phyloP scores from a whole-genome alignment of 176 grass and related monocot genomes.

The Triticum dicoccoides region DNA sequence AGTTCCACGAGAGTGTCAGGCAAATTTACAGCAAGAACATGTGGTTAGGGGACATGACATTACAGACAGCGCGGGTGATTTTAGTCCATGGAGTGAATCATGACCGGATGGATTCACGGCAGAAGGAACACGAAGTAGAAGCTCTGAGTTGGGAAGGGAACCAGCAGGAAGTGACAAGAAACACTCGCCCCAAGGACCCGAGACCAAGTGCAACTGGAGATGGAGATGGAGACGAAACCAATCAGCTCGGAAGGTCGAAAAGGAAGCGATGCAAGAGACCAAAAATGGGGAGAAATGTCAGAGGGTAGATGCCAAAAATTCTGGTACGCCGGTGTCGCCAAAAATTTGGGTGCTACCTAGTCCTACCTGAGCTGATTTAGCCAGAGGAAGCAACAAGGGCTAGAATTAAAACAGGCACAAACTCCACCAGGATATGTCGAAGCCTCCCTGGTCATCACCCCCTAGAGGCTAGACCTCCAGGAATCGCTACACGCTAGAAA shows the following conservation, averaged over 20 bases:
- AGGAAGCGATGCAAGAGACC: constrained; percentile 20
- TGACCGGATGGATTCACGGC: background rate
- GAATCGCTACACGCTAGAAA: background rate
- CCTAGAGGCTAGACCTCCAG: background rate
- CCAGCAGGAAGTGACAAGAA: constrained; percentile 36
- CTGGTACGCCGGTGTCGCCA: background rate
- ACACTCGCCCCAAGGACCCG: background rate
- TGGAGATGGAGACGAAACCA: constrained; percentile 25
- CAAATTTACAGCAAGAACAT: constrained; percentile 22
- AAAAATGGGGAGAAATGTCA: constrained; percentile 18
- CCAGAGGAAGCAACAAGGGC: constrained; percentile 25
- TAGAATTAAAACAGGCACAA: constrained; percentile 11
- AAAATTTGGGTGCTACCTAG: background rate
- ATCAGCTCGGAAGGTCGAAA: background rate
- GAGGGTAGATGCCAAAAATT: constrained; percentile 23
- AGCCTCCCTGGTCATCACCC: background rate
- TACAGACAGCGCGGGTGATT: background rate
- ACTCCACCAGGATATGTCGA: constrained; percentile 35
- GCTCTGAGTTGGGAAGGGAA: background rate
- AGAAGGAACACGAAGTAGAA: constrained; percentile 15
- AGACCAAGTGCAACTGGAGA: background rate
- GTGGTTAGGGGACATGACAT: background rate
- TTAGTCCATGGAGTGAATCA: constrained; percentile 18
- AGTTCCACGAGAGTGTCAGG: constrained; percentile 19
- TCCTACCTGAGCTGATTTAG: background rate